phyloP scores from a whole-genome alignment of 805 yeast species.

The Spathaspora sp. region DNA sequence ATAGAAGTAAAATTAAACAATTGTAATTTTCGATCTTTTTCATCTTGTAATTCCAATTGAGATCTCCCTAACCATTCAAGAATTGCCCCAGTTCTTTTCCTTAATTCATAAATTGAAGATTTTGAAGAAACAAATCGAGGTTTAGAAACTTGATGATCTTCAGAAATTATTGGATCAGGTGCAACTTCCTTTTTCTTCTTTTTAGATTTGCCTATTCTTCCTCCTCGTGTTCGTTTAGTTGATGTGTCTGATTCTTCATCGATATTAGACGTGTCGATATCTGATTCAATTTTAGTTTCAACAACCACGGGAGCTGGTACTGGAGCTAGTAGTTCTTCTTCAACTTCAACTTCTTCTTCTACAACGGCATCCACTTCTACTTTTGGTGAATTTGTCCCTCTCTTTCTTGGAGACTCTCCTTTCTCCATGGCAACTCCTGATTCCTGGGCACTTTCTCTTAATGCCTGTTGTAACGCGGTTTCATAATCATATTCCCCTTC shows the following conservation, averaged over 20 bases:
- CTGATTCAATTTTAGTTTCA: constrained; percentile 9
- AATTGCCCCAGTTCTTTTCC: constrained; percentile 83
- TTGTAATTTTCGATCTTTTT: constrained; percentile 54
- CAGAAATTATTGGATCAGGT: constrained; percentile 5
- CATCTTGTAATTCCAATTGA: constrained; percentile 76
- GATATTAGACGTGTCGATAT: constrained; percentile 8
- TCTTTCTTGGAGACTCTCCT: background rate
- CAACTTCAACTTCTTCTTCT: constrained; percentile 6
- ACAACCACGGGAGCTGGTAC: constrained; percentile 9
- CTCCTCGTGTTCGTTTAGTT: constrained; percentile 8
- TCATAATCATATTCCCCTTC: constrained; percentile 35
- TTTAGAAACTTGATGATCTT: constrained; percentile 56
- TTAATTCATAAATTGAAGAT: constrained; percentile 76
- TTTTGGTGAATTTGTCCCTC: background rate
- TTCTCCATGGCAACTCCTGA: constrained; percentile 4
- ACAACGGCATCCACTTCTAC: background rate
- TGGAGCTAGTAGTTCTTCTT: constrained; percentile 2
- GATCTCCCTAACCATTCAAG: constrained; percentile 87
- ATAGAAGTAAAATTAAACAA: constrained; percentile 44
- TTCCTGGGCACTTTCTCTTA: constrained; percentile 56
- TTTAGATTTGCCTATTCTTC: constrained; percentile 8
- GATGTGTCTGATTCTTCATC: constrained; percentile 8
- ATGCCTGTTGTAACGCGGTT: constrained; percentile 44
- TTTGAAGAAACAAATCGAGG: constrained; percentile 82
- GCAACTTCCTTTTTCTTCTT: constrained; percentile 5